A percentile compares a stretch with the other conserved stretches of the same genome.
Conservation (phyloP, 2,329 filamentous ascomycete genomes). For the Ophiostoma populinum region DNA sequence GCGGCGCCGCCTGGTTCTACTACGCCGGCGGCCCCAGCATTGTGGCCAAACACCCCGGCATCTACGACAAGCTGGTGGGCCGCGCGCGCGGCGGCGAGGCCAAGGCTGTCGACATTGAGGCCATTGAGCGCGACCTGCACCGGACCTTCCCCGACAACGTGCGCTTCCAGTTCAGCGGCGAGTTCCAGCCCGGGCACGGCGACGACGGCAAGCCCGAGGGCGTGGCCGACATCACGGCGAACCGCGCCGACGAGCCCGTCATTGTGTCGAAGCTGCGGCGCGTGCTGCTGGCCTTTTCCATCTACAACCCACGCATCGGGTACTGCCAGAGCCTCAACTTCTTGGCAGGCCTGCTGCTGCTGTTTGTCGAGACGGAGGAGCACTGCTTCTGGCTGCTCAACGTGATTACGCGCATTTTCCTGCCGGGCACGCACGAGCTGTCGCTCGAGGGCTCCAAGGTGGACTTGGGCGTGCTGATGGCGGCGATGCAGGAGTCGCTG, state of each 20-base stretch:
- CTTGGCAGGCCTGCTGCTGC: slow-evolving; percentile 69
- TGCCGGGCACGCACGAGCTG: slow-evolving; percentile 83
- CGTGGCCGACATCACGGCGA: slow-evolving; percentile 13
- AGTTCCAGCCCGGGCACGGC: slow-evolving; percentile 15
- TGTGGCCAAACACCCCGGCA: slow-evolving; percentile 54
- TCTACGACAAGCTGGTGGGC: slow-evolving; percentile 56
- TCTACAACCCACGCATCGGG: slow-evolving; percentile 80
- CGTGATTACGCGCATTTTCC: slow-evolving; percentile 73
- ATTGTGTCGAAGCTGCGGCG: slow-evolving; percentile 70
- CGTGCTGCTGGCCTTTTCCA: slow-evolving; percentile 74
- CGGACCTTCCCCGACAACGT: slow-evolving; percentile 91
- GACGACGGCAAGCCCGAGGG: slow-evolving; percentile 1
- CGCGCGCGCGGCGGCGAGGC: slow-evolving; percentile 28
- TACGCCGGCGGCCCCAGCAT: slow-evolving; percentile 78
- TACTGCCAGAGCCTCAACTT: slow-evolving; percentile 97
- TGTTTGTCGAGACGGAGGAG: slow-evolving; percentile 79
- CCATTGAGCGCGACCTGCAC: slow-evolving; percentile 85
- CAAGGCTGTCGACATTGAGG: slow-evolving; percentile 61
- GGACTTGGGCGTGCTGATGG: slow-evolving; percentile 86
- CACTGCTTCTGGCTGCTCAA: slow-evolving; percentile 87
- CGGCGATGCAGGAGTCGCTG: slow-evolving; percentile 63
- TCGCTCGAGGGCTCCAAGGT: slow-evolving; percentile 85
- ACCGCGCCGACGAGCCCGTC: slow-evolving; percentile 42
- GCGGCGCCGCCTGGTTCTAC: slow-evolving; percentile 94
- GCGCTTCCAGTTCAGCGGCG: slow-evolving; percentile 45